These are phyloP conservation scores for Flaveria robusta DNA, from an alignment of 129 eudicot genomes.

Conservation along the genomic window DNA sequence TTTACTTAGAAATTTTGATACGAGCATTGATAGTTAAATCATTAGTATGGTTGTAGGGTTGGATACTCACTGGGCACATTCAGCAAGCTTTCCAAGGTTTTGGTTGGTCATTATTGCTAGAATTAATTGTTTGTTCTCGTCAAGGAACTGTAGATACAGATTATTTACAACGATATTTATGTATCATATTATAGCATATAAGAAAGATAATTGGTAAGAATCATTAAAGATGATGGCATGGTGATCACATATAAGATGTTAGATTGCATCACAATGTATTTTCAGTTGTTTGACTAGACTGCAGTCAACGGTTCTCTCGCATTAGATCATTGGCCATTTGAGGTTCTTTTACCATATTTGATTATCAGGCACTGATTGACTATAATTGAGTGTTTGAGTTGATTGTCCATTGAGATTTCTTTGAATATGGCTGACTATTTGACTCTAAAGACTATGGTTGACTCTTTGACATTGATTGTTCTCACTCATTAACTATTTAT, in stretches of 20 bases:
- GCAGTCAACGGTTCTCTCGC: neutral
- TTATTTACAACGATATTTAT: constrained; percentile 14
- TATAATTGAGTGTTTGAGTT: neutral
- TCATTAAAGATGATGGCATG: neutral
- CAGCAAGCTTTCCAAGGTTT: constrained; percentile 90
- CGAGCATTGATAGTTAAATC: neutral
- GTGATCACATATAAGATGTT: neutral
- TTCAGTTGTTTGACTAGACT: constrained; percentile 8
- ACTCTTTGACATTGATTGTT: neutral
- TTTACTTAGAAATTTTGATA: neutral
- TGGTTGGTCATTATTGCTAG: constrained; percentile 89
- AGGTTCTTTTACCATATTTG: neutral
- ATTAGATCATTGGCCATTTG: constrained; percentile 10
- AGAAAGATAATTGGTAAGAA: neutral
- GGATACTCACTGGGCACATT: constrained; percentile 90
- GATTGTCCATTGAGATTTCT: neutral
- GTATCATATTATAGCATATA: constrained; percentile 22
- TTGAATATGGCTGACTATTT: neutral
- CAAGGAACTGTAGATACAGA: constrained; percentile 65
- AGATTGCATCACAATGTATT: neutral
- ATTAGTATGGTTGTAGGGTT: neutral
- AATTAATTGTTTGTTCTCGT: constrained; percentile 87
- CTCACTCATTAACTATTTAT: neutral
- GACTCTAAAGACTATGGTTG: neutral
- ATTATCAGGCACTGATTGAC: neutral